phyloP scores from a whole-genome alignment of 2,329 filamentous ascomycete genomes.

The Seiridium unicorne region DNA sequence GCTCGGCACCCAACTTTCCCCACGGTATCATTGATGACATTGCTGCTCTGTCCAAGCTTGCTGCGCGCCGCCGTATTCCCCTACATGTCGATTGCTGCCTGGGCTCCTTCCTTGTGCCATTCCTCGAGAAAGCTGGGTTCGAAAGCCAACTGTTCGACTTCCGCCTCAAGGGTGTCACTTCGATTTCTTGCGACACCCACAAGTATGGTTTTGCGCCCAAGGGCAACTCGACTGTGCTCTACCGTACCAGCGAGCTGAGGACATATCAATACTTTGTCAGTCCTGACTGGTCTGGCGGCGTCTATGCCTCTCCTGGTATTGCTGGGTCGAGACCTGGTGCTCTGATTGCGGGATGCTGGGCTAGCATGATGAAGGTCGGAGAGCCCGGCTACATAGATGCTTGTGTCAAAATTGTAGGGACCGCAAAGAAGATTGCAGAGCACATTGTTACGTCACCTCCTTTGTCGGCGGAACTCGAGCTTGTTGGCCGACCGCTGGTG shows the following conservation, averaged over 20 bases:
- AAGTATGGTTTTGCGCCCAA: constrained; percentile 99
- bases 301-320: constrained; percentile 90
- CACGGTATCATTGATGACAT: constrained; percentile 99
- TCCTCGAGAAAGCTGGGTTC: constrained; percentile 91
- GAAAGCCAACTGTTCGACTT: constrained; percentile 90
- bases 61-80: constrained; percentile 74
- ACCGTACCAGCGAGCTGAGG: constrained; percentile 76
- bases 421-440: constrained; percentile 77
- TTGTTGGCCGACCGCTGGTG: constrained; percentile 84
- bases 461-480: constrained; percentile 69
- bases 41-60: constrained; percentile 76
- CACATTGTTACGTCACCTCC: constrained; percentile 68
- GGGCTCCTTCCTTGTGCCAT: constrained; percentile 90
- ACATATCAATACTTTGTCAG: constrained; percentile 96
- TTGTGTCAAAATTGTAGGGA: constrained; percentile 84
- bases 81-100: constrained; percentile 98
- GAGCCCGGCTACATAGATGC: constrained; percentile 85
- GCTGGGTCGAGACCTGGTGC: constrained; percentile 91
- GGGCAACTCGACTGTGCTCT: constrained; percentile 90
- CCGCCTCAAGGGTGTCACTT: constrained; percentile 88
- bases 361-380: constrained; percentile 83
- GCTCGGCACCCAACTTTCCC: constrained; percentile 95
- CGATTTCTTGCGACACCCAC: constrained; percentile 95
- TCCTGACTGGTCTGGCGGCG: constrained; percentile 91
- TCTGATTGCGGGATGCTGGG: constrained; percentile 94